These are phyloP conservation scores for Cyberlindnera euphorbiae DNA, from an alignment of 805 yeast species.

Conservation along the genomic window DNA sequence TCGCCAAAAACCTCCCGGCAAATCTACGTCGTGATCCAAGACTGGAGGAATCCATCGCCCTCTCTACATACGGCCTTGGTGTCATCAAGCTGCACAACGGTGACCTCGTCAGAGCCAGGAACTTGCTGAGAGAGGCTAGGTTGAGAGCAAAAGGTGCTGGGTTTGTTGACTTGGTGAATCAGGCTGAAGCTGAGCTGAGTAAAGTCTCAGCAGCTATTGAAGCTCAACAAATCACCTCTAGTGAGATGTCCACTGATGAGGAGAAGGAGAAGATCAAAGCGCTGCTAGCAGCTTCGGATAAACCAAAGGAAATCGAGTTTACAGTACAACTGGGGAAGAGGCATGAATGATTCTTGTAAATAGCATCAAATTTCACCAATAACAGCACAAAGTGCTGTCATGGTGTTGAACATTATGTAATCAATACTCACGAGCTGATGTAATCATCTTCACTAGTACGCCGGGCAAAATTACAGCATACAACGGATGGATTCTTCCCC, in stretches of 20 bases:
- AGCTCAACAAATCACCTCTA: constrained; percentile 18
- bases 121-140: constrained; percentile 62
- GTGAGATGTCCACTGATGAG: constrained; percentile 3
- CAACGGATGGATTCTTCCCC: no score
- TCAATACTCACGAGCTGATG: no score
- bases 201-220: constrained; percentile 35
- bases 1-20: constrained; percentile 37
- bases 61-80: constrained; percentile 83
- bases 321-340: constrained; percentile 12
- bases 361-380: no score
- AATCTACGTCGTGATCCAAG: constrained; percentile 32
- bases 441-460: no score
- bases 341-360: no score
- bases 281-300: constrained; percentile 5
- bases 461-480: no score
- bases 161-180: constrained; percentile 54
- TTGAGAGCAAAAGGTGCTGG: constrained; percentile 65
- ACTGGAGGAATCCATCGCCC: constrained; percentile 64
- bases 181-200: constrained; percentile 61
- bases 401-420: no score
- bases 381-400: no score
- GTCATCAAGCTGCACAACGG: constrained; percentile 65
- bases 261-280: constrained; percentile 17
- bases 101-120: constrained; percentile 51
- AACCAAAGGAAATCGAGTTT: constrained; percentile 7